Percentiles rank a stretch among this genome's conserved stretches.
Conservation (phyloP, 148 eudicot species). For the Rhododendron williamsianum region DNA sequence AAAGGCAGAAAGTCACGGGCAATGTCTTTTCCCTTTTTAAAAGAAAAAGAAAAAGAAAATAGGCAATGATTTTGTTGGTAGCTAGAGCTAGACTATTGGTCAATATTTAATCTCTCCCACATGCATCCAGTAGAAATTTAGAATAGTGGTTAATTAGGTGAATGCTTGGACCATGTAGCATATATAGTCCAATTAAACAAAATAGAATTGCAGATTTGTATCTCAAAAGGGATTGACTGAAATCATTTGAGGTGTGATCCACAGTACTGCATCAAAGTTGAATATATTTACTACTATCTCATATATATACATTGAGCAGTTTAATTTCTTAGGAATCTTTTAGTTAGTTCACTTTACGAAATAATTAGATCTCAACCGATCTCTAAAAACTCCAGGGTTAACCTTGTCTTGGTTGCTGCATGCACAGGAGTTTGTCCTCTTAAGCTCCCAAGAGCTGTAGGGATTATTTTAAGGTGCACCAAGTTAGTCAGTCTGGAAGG, state of each 20-base stretch:
- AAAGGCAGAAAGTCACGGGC: slow-evolving; percentile 3
- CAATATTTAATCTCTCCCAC: neutral
- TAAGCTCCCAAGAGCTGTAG: no score
- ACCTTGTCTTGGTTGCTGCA: no score
- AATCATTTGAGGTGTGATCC: neutral
- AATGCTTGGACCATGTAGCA: neutral
- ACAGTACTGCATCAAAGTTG: neutral
- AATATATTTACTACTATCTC: no score
- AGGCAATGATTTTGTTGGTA: neutral
- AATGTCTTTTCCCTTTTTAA: neutral
- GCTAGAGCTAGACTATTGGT: neutral
- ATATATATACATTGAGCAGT: no score
- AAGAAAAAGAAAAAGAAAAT: neutral
- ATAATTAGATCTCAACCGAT: no score
- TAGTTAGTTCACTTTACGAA: no score
- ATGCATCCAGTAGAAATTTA: neutral
- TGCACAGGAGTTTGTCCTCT: no score
- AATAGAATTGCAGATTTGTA: neutral
- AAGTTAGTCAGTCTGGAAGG: no score
- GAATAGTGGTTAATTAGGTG: neutral
- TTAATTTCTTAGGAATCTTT: no score
- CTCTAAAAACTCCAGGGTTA: no score
- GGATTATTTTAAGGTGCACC: no score
- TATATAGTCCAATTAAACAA: neutral
- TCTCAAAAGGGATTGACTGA: neutral